Conservation (phyloP, 805 yeast species). For the Metschnikowia shivogae region DNA sequence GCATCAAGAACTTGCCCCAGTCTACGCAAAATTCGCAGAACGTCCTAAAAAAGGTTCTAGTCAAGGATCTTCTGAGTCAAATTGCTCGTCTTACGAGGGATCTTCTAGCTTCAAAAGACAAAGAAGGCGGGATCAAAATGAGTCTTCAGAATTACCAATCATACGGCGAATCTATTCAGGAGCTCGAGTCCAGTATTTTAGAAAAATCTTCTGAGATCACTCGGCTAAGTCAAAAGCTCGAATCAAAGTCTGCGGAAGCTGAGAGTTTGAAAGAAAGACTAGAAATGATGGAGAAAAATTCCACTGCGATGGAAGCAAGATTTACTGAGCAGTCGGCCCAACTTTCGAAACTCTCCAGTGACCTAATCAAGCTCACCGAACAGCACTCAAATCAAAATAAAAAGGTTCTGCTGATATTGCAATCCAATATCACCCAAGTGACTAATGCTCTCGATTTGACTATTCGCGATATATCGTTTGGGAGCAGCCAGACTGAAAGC, state of each 20-base stretch:
- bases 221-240: conserved; percentile 1
- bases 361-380: not conserved
- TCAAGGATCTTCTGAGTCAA: conserved; percentile 50
- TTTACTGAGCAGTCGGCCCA: not conserved
- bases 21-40: conserved; percentile 39
- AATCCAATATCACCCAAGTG: conserved; percentile 1
- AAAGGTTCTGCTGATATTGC: conserved; percentile 2
- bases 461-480: not conserved
- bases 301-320: not conserved
- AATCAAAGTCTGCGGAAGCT: not conserved
- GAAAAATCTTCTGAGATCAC: conserved; percentile 10
- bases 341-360: not conserved
- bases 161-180: conserved; percentile 7
- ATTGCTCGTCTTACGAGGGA: conserved; percentile 56
- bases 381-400: not conserved
- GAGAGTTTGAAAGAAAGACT: not conserved
- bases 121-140: conserved; percentile 59
- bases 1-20: conserved; percentile 61
- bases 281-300: not conserved
- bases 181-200: conserved; percentile 10
- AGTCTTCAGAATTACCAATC: conserved; percentile 50
- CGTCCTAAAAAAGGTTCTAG: conserved; percentile 50
- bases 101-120: conserved; percentile 54
- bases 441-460: not conserved
- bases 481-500: not conserved